Evolutionary conservation across 371 early-diverging fungal genomes (phyloP).

Genomic region (Mortierella sp.): DNA sequence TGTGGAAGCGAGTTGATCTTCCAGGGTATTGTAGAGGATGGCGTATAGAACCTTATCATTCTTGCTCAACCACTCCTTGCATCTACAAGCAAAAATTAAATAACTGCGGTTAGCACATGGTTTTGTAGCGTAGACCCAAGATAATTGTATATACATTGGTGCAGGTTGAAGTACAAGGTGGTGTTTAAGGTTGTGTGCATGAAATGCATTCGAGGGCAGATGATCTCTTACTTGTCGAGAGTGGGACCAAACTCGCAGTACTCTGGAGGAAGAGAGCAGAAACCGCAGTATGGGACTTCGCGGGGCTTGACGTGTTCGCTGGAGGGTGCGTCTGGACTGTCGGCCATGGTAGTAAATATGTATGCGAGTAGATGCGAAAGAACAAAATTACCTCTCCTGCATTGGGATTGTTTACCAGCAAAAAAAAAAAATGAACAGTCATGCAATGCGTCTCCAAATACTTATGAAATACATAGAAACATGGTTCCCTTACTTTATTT

Average conservation of each 20-base stretch:
- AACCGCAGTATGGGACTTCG: slow-evolving; percentile 63
- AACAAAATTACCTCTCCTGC: not conserved
- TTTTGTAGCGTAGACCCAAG: not conserved
- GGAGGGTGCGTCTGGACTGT: slow-evolving; percentile 56
- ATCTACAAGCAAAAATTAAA: slow-evolving; percentile 52
- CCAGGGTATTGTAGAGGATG: slow-evolving; percentile 61
- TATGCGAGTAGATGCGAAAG: not conserved
- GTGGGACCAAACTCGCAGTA: slow-evolving; percentile 93
- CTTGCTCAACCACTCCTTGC: slow-evolving; percentile 82
- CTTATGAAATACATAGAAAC: no score
- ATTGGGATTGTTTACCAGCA: slow-evolving; percentile 1
- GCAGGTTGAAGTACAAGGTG: not conserved
- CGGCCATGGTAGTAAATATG: slow-evolving; percentile 27
- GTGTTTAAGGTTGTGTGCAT: not conserved
- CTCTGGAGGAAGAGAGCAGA: slow-evolving; percentile 71
- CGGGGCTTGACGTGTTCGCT: slow-evolving; percentile 55
- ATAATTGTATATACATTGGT: not conserved
- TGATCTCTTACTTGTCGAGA: slow-evolving; percentile 63
- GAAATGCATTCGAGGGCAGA: not conserved
- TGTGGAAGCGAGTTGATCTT: slow-evolving; percentile 48
- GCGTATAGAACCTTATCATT: slow-evolving; percentile 60
- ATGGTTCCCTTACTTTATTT: not conserved
- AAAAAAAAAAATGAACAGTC: slow-evolving; percentile 6
- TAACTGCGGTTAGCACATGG: not conserved
- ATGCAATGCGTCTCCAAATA: not conserved